Base-by-base conservation (phyloP, 768 basidiomycete genomes). In the Lactifluus rugatus region DNA sequence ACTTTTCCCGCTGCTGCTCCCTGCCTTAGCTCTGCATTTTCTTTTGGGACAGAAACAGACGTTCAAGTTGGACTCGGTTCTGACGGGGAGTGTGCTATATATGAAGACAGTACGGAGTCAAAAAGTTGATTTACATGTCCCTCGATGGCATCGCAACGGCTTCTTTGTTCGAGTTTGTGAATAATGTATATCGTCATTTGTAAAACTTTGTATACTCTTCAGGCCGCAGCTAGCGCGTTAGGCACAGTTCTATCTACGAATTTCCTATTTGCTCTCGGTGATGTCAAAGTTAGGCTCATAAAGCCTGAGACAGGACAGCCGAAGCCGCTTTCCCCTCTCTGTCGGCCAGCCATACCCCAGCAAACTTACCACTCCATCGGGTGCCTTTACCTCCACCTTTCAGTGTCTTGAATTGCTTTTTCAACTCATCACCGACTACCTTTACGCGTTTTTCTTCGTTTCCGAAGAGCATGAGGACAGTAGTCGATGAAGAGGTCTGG, bases 341-440 rank as follows among this genome's bases (percentile, higher is more conserved):
- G 5, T 61, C 70, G 17, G 72, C 74, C 64, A 77, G 78, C 84
- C 84, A 87, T 14, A 82, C 77, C 0, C 87, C 87, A 7, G 69
- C 75, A 55, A 76, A 78, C 68, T 89, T 85, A 10, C 89, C 88
- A 60, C 87, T 89, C 84, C 88, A 90, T 64, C 78, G 80, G 17
- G 72, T 63, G 1, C 86, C 88, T 66, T 85, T 89, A 4, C 89
- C 87, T 11, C 89, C 89, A 7, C 89, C 89, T 71, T 84, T 91
- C 48, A 86, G 75, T 9, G 74, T 74, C 28, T 56, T 62, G 62
- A 86, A 71, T 62, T 77, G 81, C 5, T 70, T 66, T 68, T 81
- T 87, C 44, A 87, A 67, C 25, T 67, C 73, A 3, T 82, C 82
- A 2, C 85, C 85, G 2, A 70, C 71, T 60, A 71, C 74, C 69